Evolutionary conservation across 208 protist genomes (phyloP).

Genomic region (Crithidia sp.): DNA sequence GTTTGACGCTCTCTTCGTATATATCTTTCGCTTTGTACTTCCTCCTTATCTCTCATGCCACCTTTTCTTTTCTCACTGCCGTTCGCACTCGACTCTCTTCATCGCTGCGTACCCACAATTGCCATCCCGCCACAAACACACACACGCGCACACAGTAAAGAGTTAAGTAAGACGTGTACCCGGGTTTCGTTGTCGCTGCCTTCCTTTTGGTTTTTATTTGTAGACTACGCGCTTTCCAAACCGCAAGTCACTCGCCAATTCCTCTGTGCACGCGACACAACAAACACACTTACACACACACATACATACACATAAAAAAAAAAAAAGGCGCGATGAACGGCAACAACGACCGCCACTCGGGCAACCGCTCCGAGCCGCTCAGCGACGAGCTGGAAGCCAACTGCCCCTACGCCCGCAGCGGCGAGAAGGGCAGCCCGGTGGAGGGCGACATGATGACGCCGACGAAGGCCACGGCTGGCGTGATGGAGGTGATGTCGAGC

Average conservation of each 20-base stretch:
- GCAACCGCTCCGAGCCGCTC: slow-evolving; percentile 11
- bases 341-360: background rate
- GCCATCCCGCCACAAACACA: too few relatives aligned
- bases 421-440: background rate
- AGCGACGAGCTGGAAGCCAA: slow-evolving; percentile 18
- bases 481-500: background rate
- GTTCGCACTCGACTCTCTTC: too few relatives aligned
- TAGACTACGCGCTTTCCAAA: background rate
- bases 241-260: too few relatives aligned
- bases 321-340: slow-evolving; percentile 11
- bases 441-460: background rate
- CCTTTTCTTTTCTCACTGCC: too few relatives aligned
- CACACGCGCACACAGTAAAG: too few relatives aligned
- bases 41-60: too few relatives aligned
- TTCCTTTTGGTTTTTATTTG: slow-evolving; percentile 7
- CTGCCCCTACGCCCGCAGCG: background rate
- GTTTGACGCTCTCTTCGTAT: too few relatives aligned
- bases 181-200: background rate
- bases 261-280: too few relatives aligned
- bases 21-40: too few relatives aligned
- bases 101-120: too few relatives aligned
- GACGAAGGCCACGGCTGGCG: slow-evolving; percentile 2
- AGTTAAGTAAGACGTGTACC: too few relatives aligned
- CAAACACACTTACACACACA: background rate
- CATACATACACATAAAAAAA: background rate